Conservation (phyloP, 768 basidiomycete genomes). For the Holtermannia corniformis region DNA sequence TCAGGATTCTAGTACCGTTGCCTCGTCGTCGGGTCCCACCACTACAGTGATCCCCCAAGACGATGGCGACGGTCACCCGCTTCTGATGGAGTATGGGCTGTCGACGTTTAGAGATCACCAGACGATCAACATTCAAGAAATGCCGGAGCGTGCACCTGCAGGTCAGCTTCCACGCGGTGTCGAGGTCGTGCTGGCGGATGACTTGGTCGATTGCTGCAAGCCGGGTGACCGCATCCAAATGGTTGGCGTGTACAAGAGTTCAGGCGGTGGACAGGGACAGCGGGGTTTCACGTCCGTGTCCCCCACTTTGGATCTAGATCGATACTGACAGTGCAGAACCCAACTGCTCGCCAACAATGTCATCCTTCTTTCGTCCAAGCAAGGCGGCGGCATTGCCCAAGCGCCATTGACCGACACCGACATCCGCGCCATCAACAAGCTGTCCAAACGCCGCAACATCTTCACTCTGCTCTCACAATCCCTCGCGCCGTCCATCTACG, state of each 20-base stretch:
- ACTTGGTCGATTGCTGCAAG: conserved; percentile 93
- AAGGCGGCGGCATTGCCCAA: conserved; percentile 89
- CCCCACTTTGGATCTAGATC: not conserved
- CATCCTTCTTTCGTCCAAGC: conserved; percentile 85
- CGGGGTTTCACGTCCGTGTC: conserved; percentile 82
- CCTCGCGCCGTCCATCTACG: conserved; percentile 93
- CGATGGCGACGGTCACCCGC: conserved; percentile 75
- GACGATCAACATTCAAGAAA: conserved; percentile 95
- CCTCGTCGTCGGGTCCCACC: conserved; percentile 59
- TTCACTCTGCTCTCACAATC: conserved; percentile 85
- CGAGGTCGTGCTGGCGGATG: conserved; percentile 91
- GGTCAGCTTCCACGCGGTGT: conserved; percentile 93
- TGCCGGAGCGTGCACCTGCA: conserved; percentile 97
- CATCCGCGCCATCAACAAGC: conserved; percentile 90
- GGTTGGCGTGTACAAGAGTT: conserved; percentile 86
- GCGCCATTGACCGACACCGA: conserved; percentile 84
- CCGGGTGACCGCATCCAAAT: conserved; percentile 96
- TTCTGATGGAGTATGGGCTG: conserved; percentile 86
- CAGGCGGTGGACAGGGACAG: conserved; percentile 71
- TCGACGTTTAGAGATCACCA: conserved; percentile 94
- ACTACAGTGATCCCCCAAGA: conserved; percentile 66
- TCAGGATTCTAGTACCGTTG: conserved; percentile 70
- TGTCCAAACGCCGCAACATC: conserved; percentile 75
- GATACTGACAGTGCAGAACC: conserved; percentile 50
- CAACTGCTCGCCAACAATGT: conserved; percentile 90